Conservation (phyloP, 441 rosid species). For the Gossypium laxum region DNA sequence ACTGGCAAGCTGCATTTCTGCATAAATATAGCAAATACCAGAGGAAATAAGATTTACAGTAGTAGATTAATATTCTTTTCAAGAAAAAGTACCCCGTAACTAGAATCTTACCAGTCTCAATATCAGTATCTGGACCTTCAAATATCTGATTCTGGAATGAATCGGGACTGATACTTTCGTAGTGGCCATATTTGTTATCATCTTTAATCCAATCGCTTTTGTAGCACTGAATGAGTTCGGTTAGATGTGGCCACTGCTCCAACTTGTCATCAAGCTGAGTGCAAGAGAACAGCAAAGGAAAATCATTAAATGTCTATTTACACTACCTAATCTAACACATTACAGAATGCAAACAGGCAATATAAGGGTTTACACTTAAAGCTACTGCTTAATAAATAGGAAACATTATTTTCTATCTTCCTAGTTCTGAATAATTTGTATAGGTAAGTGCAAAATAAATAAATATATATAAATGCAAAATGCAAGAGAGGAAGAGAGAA, state of each 20-base stretch:
- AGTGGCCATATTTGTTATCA: constrained; percentile 87
- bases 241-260: constrained; percentile 96
- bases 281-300: neutral
- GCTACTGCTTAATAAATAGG: neutral
- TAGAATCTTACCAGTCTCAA: constrained; percentile 68
- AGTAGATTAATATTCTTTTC: neutral
- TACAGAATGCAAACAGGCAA: neutral
- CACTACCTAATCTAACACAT: neutral
- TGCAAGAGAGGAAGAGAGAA: neutral
- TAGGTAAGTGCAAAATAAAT: neutral
- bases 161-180: constrained; percentile 48
- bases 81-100: neutral
- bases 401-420: neutral
- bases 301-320: neutral
- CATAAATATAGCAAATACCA: constrained; percentile 15
- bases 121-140: constrained; percentile 93
- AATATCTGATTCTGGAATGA: constrained; percentile 76
- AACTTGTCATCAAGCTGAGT: constrained; percentile 75
- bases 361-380: neutral
- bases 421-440: neutral
- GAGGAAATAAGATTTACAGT: neutral
- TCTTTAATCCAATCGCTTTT: constrained; percentile 89
- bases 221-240: constrained; percentile 76
- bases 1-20: constrained; percentile 75
- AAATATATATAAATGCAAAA: neutral